These are phyloP conservation scores for Alternaria gansuensis DNA, from an alignment of 2,329 filamentous ascomycete genomes.

Conservation along the genomic window DNA sequence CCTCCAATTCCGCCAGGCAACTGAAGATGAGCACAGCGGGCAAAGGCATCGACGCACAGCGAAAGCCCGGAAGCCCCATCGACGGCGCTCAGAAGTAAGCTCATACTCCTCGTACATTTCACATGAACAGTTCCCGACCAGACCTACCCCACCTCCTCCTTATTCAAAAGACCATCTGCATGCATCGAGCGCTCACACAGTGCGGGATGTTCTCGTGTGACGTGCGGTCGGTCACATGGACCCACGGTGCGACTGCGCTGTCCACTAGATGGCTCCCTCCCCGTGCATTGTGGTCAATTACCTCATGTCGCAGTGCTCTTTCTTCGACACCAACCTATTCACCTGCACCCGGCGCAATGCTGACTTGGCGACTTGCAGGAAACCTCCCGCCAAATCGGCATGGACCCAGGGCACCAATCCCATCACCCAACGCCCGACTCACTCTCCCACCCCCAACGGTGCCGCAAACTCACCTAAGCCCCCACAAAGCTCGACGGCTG, in stretches of 20 bases:
- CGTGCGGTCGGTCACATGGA: slow-evolving; percentile 47
- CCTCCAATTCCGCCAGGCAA: slow-evolving; percentile 53
- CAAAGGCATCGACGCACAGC: slow-evolving; percentile 62
- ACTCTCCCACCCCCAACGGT: slow-evolving; percentile 63
- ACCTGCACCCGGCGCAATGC: slow-evolving; percentile 32
- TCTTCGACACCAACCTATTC: slow-evolving; percentile 13
- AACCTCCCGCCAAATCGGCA: slow-evolving; percentile 65
- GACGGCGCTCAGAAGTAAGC: slow-evolving; percentile 65
- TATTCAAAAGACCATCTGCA: slow-evolving; percentile 20
- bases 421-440: slow-evolving; percentile 65
- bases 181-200: slow-evolving; percentile 28
- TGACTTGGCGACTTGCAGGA: slow-evolving; percentile 50
- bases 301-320: slow-evolving; percentile 12
- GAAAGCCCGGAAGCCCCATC: slow-evolving; percentile 65
- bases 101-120: slow-evolving; percentile 4
- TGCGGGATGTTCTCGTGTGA: slow-evolving; percentile 42
- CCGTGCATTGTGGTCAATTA: slow-evolving; percentile 15
- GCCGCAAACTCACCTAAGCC: slow-evolving; percentile 56
- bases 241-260: slow-evolving; percentile 42
- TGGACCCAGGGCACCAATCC: slow-evolving; percentile 70
- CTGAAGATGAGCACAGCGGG: slow-evolving; percentile 61
- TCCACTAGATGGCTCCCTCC: slow-evolving; percentile 21
- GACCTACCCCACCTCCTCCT: background rate
- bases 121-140: background rate
- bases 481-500: slow-evolving; percentile 47